Percentiles rank a stretch among this genome's conserved stretches.
Evolutionary conservation across 225 moss, liverwort and hornwort species (phyloP).

Genomic region (Pleurozium schreberi): DNA sequence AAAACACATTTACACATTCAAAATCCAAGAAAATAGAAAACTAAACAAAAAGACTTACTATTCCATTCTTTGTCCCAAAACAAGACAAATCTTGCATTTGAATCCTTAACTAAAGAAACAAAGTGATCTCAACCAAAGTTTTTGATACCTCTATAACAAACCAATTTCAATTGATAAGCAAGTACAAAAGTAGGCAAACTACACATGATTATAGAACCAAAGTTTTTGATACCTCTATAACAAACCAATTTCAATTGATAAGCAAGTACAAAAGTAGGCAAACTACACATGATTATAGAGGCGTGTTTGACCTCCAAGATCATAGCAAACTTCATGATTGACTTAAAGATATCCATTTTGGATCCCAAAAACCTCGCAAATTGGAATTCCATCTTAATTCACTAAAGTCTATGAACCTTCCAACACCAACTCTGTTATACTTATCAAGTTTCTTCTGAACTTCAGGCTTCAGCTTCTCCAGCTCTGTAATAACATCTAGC

Average conservation of each 20-base stretch:
- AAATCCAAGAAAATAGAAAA: too few species aligned
- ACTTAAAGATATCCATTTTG: background rate
- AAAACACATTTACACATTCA: too few species aligned
- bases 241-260: too few species aligned
- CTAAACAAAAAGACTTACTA: too few species aligned
- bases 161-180: background rate
- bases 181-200: background rate
- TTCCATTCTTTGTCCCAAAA: too few species aligned
- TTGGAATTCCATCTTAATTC: background rate
- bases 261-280: background rate
- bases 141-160: background rate
- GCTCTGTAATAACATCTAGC: conserved; percentile 57
- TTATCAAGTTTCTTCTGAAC: conserved; percentile 60
- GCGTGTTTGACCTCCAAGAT: background rate
- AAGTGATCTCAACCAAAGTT: background rate
- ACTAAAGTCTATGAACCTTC: background rate
- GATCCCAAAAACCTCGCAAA: too few species aligned
- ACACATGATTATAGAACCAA: background rate
- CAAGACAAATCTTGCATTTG: too few species aligned
- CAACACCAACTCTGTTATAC: conserved; percentile 24
- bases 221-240: background rate
- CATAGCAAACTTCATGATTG: background rate
- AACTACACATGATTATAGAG: background rate
- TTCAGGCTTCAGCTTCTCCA: conserved; percentile 75
- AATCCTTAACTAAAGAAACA: too few species aligned